Conservation (phyloP, 495 filamentous ascomycete genomes). For the Geoglossum glabrum region DNA sequence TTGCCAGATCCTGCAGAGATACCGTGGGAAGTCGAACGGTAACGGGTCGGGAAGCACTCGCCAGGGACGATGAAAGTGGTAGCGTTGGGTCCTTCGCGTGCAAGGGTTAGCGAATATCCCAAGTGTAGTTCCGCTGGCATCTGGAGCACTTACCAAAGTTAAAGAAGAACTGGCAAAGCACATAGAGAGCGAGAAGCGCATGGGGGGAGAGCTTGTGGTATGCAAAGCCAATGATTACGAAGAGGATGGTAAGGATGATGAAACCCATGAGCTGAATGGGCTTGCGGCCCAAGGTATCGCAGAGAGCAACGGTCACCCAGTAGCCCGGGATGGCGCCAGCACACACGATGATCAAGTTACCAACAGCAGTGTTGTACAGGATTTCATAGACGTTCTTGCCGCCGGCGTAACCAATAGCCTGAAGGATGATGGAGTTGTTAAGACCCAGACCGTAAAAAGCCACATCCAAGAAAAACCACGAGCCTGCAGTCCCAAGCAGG, state of each 20-base stretch:
- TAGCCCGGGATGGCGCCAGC: slow-evolving; percentile 63
- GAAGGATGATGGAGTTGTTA: slow-evolving; percentile 50
- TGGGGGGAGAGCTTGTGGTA: slow-evolving; percentile 29
- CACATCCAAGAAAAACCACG: slow-evolving; percentile 61
- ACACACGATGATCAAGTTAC: slow-evolving; percentile 53
- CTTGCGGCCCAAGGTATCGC: slow-evolving; percentile 58
- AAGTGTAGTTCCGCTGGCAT: not conserved
- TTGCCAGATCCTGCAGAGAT: slow-evolving; percentile 71
- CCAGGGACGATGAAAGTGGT: slow-evolving; percentile 85
- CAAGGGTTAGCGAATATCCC: not conserved
- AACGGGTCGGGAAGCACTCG: slow-evolving; percentile 77
- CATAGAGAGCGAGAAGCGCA: slow-evolving; percentile 15
- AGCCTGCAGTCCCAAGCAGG: slow-evolving; percentile 55
- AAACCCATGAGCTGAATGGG: slow-evolving; percentile 66
- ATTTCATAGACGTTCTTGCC: slow-evolving; percentile 36
- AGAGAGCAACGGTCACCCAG: slow-evolving; percentile 48
- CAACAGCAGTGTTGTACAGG: slow-evolving; percentile 49
- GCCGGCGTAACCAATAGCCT: slow-evolving; percentile 44
- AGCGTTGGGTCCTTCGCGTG: slow-evolving; percentile 46
- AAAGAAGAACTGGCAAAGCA: slow-evolving; percentile 20
- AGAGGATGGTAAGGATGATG: slow-evolving; percentile 50
- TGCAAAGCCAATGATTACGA: slow-evolving; percentile 53
- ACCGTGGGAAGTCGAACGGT: slow-evolving; percentile 67
- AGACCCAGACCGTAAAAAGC: slow-evolving; percentile 67
- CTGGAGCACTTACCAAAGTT: slow-evolving; percentile 14